These are phyloP conservation scores for Cupressus sempervirens DNA, from an alignment of 75 land plant genomes.

Conservation along the genomic window DNA sequence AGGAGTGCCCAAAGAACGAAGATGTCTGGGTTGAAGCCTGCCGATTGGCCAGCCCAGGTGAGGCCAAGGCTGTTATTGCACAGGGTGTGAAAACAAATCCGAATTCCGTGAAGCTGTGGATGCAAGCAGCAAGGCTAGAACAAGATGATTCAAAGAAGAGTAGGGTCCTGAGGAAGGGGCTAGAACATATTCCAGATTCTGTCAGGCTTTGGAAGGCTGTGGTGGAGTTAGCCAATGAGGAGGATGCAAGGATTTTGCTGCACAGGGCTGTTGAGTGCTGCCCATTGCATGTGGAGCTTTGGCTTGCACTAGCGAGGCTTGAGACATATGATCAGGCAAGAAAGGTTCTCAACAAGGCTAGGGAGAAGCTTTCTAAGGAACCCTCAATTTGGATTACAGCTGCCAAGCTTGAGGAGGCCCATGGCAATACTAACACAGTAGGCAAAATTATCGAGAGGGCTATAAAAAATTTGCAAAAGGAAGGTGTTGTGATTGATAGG, in stretches of 20 bases:
- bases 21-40: conserved; percentile 96
- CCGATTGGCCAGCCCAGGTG: conserved; percentile 72
- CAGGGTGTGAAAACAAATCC: conserved; percentile 81
- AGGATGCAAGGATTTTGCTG: conserved; percentile 80
- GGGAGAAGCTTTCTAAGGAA: conserved; percentile 73
- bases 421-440: conserved; percentile 73
- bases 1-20: conserved; percentile 93
- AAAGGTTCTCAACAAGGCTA: conserved; percentile 84
- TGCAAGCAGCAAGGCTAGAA: conserved; percentile 86
- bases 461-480: conserved; percentile 64
- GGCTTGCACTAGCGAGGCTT: conserved; percentile 89
- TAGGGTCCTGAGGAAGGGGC: conserved; percentile 73
- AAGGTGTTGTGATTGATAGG: conserved; percentile 75
- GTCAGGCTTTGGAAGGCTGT: conserved; percentile 95
- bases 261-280: conserved; percentile 89
- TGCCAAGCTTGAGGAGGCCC: conserved; percentile 95
- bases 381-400: conserved; percentile 95
- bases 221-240: conserved; percentile 91
- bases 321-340: conserved; percentile 85
- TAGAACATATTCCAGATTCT: conserved; percentile 89
- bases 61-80: conserved; percentile 88
- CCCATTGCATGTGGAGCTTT: conserved; percentile 88
- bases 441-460: conserved; percentile 76
- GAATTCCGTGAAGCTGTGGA: conserved; percentile 89
- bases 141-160: conserved; percentile 60